Evolutionary conservation across 2,329 filamentous ascomycete genomes (phyloP), one percentile per base, ranked within the genome.

Genomic region (Lasiodiplodia gonubiensis): DNA sequence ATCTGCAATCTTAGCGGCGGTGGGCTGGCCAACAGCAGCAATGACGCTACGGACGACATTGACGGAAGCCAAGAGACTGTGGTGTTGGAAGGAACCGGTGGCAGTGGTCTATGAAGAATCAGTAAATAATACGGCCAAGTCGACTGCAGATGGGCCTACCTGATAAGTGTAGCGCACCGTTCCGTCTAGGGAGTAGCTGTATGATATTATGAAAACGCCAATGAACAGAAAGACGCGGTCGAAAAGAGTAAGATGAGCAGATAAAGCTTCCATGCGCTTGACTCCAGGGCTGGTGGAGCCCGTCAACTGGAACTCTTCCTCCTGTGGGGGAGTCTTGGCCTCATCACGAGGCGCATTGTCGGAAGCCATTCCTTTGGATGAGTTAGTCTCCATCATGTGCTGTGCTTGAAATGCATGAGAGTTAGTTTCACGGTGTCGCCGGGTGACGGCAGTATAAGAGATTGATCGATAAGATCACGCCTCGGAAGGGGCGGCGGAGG

Each of bases 111-210:
- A 70, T 6, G 71, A 23, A 27, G 46, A 2, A 60, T 67, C 16
- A 69, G 67, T 33, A 14, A 42, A 23, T 12, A 14, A 21, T 57
- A 35, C 35, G 27, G 30, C 30, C 30, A n/a, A n/a, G n/a, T n/a
- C n/a, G n/a, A n/a, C n/a, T n/a, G n/a, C n/a, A n/a, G n/a, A n/a
- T n/a, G n/a, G n/a, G n/a, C n/a, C n/a, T 71, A 79, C 76, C 70
- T 84, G 84, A 71, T 86, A 88, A 7, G 82, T 81, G 69, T 82
- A 84, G 16, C 87, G 83, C 52, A 89, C 80, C 1, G 81, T 85
- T 27, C 85, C 85, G 70, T 89, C 87, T 25, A 90, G 80, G 2
- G 86, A 85, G 74, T 90, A 91, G 39, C 84, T 86, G 74, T 89
- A 91, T 12, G 88, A 85, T 64, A 90, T 79, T 37, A 90, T 74